Evolutionary conservation across 2,329 filamentous ascomycete genomes (phyloP).

Genomic region (Sarocladium brachiariae): DNA sequence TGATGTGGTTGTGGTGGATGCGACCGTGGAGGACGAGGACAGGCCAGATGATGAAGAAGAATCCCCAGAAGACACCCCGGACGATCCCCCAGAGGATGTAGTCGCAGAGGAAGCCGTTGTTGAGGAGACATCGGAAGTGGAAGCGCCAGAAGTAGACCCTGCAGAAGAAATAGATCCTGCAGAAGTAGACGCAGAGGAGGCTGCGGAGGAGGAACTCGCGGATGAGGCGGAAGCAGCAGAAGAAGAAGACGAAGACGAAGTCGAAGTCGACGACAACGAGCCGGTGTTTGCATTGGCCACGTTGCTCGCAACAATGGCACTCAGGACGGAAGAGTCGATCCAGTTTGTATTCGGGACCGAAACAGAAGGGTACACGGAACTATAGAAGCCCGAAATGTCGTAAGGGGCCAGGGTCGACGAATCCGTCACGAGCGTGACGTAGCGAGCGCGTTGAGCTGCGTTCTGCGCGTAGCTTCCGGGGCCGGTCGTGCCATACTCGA

Average conservation of each 20-base stretch:
- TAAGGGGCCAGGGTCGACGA: slow-evolving; percentile 32
- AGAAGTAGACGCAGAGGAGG: slow-evolving; percentile 10
- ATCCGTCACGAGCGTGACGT: slow-evolving; percentile 40
- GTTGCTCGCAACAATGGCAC: slow-evolving; percentile 16
- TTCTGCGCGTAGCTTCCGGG: slow-evolving; percentile 19
- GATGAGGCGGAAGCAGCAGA: slow-evolving; percentile 12
- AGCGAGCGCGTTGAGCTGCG: slow-evolving; percentile 17
- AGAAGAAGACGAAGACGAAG: slow-evolving; percentile 5
- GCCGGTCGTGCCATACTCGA: slow-evolving; percentile 26
- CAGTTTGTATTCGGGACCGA: slow-evolving; percentile 22
- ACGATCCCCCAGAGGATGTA: no score
- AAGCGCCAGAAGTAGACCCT: no score
- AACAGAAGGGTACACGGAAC: slow-evolving; percentile 21
- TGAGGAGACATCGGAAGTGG: no score
- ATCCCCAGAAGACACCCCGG: no score
- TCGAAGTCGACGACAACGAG: neutral
- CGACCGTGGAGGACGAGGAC: no score
- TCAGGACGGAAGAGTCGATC: slow-evolving; percentile 17
- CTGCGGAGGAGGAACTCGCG: slow-evolving; percentile 18
- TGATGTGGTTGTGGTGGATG: slow-evolving; percentile 3
- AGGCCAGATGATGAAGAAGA: neutral
- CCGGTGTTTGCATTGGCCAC: slow-evolving; percentile 11
- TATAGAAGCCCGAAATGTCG: slow-evolving; percentile 24
- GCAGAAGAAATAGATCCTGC: neutral
- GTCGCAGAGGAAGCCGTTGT: no score